Evolutionary conservation across 78 protist genomes (phyloP).

Genomic region (Chrysochromulina parva): DNA sequence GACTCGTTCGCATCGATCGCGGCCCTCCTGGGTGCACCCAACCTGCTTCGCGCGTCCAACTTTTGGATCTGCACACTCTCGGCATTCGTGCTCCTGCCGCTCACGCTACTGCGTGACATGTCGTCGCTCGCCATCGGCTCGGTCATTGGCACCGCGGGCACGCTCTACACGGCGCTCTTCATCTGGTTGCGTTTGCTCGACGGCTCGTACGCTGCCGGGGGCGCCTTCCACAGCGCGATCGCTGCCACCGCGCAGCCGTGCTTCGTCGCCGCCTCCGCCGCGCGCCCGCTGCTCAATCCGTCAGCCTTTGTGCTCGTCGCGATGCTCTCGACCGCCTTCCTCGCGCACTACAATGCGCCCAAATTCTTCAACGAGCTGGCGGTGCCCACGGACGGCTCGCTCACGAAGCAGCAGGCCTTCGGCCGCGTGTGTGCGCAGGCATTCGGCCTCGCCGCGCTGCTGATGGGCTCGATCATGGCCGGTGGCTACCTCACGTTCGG

Average conservation of each 20-base stretch:
- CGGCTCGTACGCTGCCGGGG: not conserved
- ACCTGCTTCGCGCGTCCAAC: not conserved
- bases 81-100: not conserved
- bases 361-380: not conserved
- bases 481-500: too few relatives aligned
- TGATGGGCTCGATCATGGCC: too few relatives aligned
- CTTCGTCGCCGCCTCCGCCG: not conserved
- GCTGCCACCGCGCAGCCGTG: not conserved
- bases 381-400: not conserved
- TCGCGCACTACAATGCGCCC: slow-evolving; percentile 24
- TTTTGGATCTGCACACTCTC: not conserved
- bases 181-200: not conserved
- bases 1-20: slow-evolving; percentile 14
- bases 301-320: not conserved
- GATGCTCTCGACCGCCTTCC: slow-evolving; percentile 9
- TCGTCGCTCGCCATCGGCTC: slow-evolving; percentile 7
- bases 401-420: too few relatives aligned
- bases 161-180: slow-evolving; percentile 12
- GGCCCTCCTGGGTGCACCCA: not conserved
- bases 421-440: too few relatives aligned
- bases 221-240: not conserved
- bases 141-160: not conserved
- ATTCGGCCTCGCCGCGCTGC: too few relatives aligned
- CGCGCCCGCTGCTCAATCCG: not conserved
- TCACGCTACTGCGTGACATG: not conserved